These are phyloP conservation scores for Millerago galiae DNA, from an alignment of 805 yeast genomes.

Conservation along the genomic window DNA sequence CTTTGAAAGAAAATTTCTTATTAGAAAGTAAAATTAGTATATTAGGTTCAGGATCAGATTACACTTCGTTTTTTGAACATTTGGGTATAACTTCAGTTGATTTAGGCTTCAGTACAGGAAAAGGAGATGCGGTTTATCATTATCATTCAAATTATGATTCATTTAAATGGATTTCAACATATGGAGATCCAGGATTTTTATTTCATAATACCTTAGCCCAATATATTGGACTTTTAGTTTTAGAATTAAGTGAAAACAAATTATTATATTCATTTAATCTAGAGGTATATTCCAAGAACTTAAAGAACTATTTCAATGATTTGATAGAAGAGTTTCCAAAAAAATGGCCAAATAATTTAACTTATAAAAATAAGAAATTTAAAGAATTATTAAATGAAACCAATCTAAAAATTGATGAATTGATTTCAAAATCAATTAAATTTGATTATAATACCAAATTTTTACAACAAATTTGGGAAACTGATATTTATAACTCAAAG, in stretches of 20 bases:
- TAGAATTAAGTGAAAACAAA: constrained; percentile 43
- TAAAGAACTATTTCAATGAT: constrained; percentile 33
- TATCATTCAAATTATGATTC: constrained; percentile 76
- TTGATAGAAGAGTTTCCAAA: constrained; percentile 32
- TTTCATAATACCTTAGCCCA: constrained; percentile 53
- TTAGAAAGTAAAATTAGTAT: constrained; percentile 31
- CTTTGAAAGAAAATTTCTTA: constrained; percentile 24
- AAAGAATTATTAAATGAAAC: constrained; percentile 26
- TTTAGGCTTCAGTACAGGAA: constrained; percentile 42
- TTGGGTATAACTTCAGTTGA: constrained; percentile 58
- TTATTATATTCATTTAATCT: constrained; percentile 34
- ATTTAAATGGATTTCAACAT: constrained; percentile 59
- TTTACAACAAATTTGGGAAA: constrained; percentile 25
- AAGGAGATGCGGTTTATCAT: constrained; percentile 56
- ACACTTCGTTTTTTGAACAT: constrained; percentile 52
- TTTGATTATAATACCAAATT: constrained; percentile 22
- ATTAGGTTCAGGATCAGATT: constrained; percentile 71
- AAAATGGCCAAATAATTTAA: constrained; percentile 20
- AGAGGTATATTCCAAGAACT: constrained; percentile 32
- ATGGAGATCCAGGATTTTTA: constrained; percentile 57
- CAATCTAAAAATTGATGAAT: constrained; percentile 19
- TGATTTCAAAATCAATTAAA: constrained; percentile 18
- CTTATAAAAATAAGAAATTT: constrained; percentile 15
- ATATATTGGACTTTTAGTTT: constrained; percentile 42
- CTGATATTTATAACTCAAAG: constrained; percentile 20